Conservation (phyloP, 2,329 filamentous ascomycete species). For the Trichoderma koningiopsis region DNA sequence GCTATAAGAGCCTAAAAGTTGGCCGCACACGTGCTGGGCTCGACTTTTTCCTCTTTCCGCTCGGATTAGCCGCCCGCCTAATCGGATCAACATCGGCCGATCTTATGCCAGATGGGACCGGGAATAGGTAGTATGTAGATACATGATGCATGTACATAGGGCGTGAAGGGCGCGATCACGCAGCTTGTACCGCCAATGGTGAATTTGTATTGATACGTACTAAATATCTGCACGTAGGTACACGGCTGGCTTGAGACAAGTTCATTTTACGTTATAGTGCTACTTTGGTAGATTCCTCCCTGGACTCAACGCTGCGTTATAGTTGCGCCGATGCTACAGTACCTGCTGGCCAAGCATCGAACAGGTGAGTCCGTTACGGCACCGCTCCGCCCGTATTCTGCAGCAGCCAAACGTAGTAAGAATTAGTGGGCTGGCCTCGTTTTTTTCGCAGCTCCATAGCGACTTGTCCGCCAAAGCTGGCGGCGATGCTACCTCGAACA, state of each 20-base stretch:
- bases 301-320: too few species aligned
- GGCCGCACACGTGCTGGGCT: not conserved
- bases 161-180: slow-evolving; percentile 10
- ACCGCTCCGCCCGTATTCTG: not conserved
- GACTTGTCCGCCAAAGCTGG: not conserved
- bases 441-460: not conserved
- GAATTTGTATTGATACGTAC: not conserved
- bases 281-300: too few species aligned
- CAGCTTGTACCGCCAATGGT: not conserved
- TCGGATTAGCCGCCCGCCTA: slow-evolving; percentile 6
- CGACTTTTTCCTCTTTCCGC: not conserved
- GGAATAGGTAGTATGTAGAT: not conserved
- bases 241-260: too few species aligned
- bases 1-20: not conserved
- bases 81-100: slow-evolving; percentile 8
- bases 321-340: too few species aligned
- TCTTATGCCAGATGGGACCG: not conserved
- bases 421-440: not conserved
- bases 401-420: not conserved
- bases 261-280: too few species aligned
- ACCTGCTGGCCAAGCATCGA: not conserved
- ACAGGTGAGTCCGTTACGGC: not conserved
- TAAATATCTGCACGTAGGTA: too few species aligned
- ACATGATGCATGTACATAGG: not conserved
- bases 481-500: not conserved